Conservation (phyloP, 2,329 filamentous ascomycete genomes). For the Emydomyces testavorans region DNA sequence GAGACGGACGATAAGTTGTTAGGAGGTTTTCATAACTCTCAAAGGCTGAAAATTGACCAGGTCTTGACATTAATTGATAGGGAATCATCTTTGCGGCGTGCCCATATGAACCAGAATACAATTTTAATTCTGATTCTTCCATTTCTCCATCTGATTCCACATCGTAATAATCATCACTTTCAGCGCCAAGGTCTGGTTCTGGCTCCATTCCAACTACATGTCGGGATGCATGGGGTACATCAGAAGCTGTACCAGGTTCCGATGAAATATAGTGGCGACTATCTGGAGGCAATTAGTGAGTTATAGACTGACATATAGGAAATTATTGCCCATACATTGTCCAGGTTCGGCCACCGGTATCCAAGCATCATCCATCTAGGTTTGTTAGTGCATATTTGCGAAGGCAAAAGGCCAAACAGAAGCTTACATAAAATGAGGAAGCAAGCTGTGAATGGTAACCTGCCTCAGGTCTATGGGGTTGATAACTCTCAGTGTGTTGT, state of each 20-base stretch:
- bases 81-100: neutral
- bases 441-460: conserved; percentile 7
- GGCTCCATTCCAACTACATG: neutral
- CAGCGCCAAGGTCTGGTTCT: conserved; percentile 30
- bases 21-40: conserved; percentile 42
- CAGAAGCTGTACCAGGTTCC: neutral
- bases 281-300: conserved; percentile 12
- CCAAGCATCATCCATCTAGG: conserved; percentile 3
- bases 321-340: conserved; percentile 12
- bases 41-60: conserved; percentile 36
- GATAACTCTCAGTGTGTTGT: neutral
- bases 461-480: conserved; percentile 4
- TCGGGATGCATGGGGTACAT: neutral
- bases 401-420: neutral
- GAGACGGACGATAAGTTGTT: conserved; percentile 55
- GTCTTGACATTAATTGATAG: neutral
- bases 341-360: conserved; percentile 6
- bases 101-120: neutral
- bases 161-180: conserved; percentile 53
- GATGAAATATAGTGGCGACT: conserved; percentile 2
- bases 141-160: conserved; percentile 51
- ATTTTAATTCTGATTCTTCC: conserved; percentile 22
- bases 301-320: conserved; percentile 9
- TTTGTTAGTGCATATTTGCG: neutral
- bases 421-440: conserved; percentile 12